A percentile compares a stretch with the other conserved stretches of the same genome.
Conservation (phyloP, 805 yeast species). For the Ogataea zsoltii region DNA sequence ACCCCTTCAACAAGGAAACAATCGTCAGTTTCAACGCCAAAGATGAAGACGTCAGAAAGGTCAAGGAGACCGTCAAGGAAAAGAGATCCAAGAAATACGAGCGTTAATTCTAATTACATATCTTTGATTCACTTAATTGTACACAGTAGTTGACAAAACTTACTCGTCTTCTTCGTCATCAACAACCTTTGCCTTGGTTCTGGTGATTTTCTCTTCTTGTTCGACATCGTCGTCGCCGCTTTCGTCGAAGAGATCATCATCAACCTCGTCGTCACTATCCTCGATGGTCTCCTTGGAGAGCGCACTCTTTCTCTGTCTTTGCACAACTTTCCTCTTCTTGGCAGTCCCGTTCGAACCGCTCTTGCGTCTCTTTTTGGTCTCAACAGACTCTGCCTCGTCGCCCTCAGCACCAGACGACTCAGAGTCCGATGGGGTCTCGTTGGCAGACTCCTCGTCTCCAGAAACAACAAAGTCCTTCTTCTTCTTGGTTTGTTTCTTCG, state of each 20-base stretch:
- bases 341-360: slow-evolving; percentile 5
- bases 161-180: slow-evolving; percentile 28
- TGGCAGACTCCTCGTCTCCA: slow-evolving; percentile 42
- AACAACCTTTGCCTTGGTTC: slow-evolving; percentile 21
- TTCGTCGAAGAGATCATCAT: slow-evolving; percentile 21
- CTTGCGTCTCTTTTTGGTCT: slow-evolving; percentile 14
- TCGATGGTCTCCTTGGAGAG: slow-evolving; percentile 32
- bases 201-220: slow-evolving; percentile 9
- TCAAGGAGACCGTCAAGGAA: slow-evolving; percentile 30
- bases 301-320: slow-evolving; percentile 22
- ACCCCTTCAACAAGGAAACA: slow-evolving; percentile 81
- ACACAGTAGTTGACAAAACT: slow-evolving; percentile 2
- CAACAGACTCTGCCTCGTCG: slow-evolving; percentile 16
- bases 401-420: slow-evolving; percentile 15
- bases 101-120: slow-evolving; percentile 18
- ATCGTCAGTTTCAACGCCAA: slow-evolving; percentile 64
- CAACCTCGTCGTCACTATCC: slow-evolving; percentile 34
- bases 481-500: slow-evolving; percentile 26
- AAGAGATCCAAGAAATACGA: slow-evolving; percentile 35
- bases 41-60: slow-evolving; percentile 48
- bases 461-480: slow-evolving; percentile 36
- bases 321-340: slow-evolving; percentile 3
- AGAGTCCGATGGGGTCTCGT: slow-evolving; percentile 13
- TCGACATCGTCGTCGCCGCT: slow-evolving; percentile 14
- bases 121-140: slow-evolving; percentile 5